Evolutionary conservation across 192 early-diverging fungal genomes (phyloP), one percentile per base, ranked within the genome.

Genomic region (Coemansia sp.): DNA sequence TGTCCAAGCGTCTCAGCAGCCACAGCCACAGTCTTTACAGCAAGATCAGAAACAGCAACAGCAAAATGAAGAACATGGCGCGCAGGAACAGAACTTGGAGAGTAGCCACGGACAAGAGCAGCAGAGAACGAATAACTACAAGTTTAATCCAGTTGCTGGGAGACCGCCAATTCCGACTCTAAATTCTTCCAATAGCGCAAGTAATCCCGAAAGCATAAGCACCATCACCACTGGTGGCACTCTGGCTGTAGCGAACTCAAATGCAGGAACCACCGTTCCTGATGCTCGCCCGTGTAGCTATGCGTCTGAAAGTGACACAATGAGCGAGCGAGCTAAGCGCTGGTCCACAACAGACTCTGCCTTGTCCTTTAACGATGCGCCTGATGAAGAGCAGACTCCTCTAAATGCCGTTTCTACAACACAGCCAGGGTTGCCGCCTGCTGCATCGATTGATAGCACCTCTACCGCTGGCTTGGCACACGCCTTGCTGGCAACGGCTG

Each of bases 131-230:
- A 62, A 58, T 32, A 38, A 58, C 40, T 76, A 76, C 50, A 72
- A 52, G 40, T 82, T 82, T 19, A 77, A 82, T 15, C 68, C 74
- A 2, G 79, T 77, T 16, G 50, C 71, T 32, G 79, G 79, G 5
- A 67, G 79, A 11, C 79, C 79, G 9, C 74, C 79, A 10, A 52
- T 82, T 39, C 79, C 79, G 2, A 64, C 41, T 13, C 44, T 70
- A 15, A 69, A 61, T 41, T 62, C 74, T 19, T 9, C 44, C 18
- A 43, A 6, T 56, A 41, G 44, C 43, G 23, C 65, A 48, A 54
- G 19, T 40, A 40, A 32, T 19, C 37, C 58, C 21, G 16, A 39
- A 61, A 58, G 44, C 44, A 21, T 19, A 38, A 42, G 42, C 40
- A 63, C 61, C 3, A 16, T 56, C 9, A 64, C 66, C 12, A 44